Evolutionary conservation across 441 rosid species (phyloP).

Genomic region (Euphorbia schlechtendalii): DNA sequence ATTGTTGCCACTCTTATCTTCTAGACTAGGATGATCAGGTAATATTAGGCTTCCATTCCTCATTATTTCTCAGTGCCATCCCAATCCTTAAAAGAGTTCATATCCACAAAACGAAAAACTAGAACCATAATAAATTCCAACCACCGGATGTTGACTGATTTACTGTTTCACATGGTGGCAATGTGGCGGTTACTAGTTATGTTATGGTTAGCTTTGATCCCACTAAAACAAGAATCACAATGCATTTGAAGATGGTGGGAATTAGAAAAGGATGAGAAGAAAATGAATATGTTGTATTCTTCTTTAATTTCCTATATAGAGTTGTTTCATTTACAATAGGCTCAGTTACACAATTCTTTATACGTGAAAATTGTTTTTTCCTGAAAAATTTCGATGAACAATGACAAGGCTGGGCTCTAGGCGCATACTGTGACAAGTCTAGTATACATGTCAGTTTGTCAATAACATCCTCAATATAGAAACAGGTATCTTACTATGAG

Average conservation of each 20-base stretch:
- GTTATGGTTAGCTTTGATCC: neutral
- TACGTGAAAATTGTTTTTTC: neutral
- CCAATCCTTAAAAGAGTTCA: neutral
- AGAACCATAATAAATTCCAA: too few species aligned
- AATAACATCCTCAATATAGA: neutral
- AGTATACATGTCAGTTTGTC: too few species aligned
- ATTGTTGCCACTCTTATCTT: neutral
- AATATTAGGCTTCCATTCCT: neutral
- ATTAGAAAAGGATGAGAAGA: neutral
- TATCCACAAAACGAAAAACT: neutral
- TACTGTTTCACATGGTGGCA: too few species aligned
- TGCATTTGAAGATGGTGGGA: neutral
- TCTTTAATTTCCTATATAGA: slow-evolving; percentile 6
- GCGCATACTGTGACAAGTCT: too few species aligned
- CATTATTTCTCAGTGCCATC: neutral
- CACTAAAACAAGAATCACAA: neutral
- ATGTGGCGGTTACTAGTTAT: neutral
- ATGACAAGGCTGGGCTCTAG: too few species aligned
- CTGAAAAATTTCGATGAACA: slow-evolving; percentile 1
- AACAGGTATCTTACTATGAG: neutral
- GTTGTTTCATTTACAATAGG: slow-evolving; percentile 23
- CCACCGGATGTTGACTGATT: too few species aligned
- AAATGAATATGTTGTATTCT: neutral
- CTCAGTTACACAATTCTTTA: neutral
- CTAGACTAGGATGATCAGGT: slow-evolving; percentile 1